phyloP scores from a whole-genome alignment of 352 stramenopile species.

The Phytophthora boehmeriae region DNA sequence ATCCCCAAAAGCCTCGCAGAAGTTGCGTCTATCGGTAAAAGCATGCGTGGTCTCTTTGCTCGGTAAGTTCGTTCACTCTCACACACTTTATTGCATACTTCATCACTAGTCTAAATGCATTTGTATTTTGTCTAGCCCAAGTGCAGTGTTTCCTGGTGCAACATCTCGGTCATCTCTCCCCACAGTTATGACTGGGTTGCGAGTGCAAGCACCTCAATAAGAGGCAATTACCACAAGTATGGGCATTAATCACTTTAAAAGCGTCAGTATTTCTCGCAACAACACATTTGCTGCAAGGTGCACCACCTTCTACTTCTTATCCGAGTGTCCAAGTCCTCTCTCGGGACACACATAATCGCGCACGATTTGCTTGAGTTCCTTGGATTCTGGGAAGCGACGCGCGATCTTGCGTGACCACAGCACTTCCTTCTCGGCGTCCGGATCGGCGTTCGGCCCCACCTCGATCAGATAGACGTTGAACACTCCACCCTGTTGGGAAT shows the following conservation, averaged over 20 bases:
- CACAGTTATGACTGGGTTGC: conserved; percentile 24
- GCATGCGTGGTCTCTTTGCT: conserved; percentile 56
- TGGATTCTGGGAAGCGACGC: conserved; percentile 90
- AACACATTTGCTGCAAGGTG: not conserved
- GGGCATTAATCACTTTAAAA: not conserved
- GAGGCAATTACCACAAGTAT: not conserved
- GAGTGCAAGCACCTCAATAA: conserved; percentile 11
- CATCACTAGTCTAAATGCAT: conserved; percentile 4
- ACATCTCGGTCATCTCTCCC: conserved; percentile 26
- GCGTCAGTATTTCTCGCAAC: not conserved
- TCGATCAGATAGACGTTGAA: conserved; percentile 73
- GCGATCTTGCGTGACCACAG: conserved; percentile 87
- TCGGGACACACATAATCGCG: conserved; percentile 87
- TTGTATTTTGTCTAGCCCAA: conserved; percentile 21
- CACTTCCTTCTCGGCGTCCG: conserved; percentile 54
- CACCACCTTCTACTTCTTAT: conserved; percentile 58
- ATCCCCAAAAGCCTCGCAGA: conserved; percentile 46
- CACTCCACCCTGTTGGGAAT: conserved; percentile 58
- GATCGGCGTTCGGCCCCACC: conserved; percentile 30
- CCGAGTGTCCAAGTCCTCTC: conserved; percentile 85
- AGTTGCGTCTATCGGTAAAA: conserved; percentile 64
- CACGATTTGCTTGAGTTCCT: conserved; percentile 93
- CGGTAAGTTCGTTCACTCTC: conserved; percentile 34
- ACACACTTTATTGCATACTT: conserved; percentile 7
- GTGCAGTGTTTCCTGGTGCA: conserved; percentile 37